Evolutionary conservation across 1,139 yeast species (phyloP), one percentile per base, ranked within the genome.

Genomic region (Taphrina betulina): DNA sequence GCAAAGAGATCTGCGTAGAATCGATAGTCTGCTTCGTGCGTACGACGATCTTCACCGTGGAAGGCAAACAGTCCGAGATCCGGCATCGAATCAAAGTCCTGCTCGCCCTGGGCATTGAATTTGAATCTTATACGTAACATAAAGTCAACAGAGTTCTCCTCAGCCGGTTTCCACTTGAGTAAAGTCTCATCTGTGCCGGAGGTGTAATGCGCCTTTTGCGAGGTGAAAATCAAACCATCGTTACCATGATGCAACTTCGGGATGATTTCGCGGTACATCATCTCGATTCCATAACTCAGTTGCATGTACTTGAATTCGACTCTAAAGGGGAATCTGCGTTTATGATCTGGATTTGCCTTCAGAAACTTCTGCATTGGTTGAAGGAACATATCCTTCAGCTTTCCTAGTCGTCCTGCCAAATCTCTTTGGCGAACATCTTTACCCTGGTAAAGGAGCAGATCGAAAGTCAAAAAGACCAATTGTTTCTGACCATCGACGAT

Each of bases 221-320:
- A 87, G 1, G 99, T 94, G 68, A 88, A 87, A 60, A 94, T 88
- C 36, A 94, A 77, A 0, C 99, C 99, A 71, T 94, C 99, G 1
- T 95, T 83, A 58, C 86, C 85, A 69, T 94, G 96, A 35, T 87
- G 85, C 53, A 92, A 74, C 55, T 80, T 78, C 42, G 85, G 87
- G 22, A 71, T 62, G 68, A 88, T 76, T 63, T 80, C 80, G 40
- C 81, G 75, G 58, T 88, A 82, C n/a, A 90, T 89, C 63, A 81
- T 83, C 42, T 80, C 80, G 7, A 95, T 79, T 57, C 83, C 85
- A 67, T 85, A 88, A 3, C 95, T 78, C 53, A 83, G 80, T 36
- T 87, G 82, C 59, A 51, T 52, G 23, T 42, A 28, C 37, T 52
- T 57, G 46, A 43, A 43, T 10, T 42, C 50, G 16, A 43, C 48